A percentile compares a stretch with the other conserved stretches of the same genome.
Evolutionary conservation across 495 filamentous ascomycete genomes (phyloP).

Genomic region (Penicillium herquei): DNA sequence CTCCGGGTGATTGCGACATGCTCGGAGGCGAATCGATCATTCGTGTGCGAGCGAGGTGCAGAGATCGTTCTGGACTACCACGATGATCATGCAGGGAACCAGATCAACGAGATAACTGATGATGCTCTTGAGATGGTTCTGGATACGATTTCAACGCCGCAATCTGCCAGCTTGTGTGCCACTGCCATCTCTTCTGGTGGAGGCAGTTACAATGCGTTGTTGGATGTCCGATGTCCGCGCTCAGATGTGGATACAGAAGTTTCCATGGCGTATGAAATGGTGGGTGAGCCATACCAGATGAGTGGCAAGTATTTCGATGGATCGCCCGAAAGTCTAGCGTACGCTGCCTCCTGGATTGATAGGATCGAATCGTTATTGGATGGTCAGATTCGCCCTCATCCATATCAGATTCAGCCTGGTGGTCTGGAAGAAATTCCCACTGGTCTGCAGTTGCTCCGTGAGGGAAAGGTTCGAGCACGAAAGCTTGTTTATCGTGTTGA

Average conservation of each 20-base stretch:
- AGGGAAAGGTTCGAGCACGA: not conserved
- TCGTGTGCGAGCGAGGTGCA: not conserved
- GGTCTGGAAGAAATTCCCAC: not conserved
- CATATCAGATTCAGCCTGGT: not conserved
- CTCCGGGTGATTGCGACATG: not conserved
- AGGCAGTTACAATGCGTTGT: not conserved
- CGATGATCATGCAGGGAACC: not conserved
- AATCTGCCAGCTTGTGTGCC: not conserved
- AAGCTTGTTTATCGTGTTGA: not conserved
- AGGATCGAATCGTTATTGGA: not conserved
- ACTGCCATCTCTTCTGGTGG: not conserved
- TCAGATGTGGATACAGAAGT: not conserved
- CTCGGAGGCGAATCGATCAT: not conserved
- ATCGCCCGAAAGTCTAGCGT: too few relatives aligned
- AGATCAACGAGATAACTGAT: not conserved
- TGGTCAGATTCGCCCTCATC: not conserved
- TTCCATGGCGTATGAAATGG: not conserved
- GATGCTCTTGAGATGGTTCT: not conserved
- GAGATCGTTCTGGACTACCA: not conserved
- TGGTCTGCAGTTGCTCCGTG: not conserved
- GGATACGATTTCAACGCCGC: not conserved
- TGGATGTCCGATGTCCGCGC: not conserved
- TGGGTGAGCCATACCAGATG: too few relatives aligned
- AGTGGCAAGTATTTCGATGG: too few relatives aligned
- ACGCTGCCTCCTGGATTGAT: too few relatives aligned